Evolutionary conservation across 2,329 filamentous ascomycete genomes (phyloP).

Genomic region (Epichloe aotearoae): DNA sequence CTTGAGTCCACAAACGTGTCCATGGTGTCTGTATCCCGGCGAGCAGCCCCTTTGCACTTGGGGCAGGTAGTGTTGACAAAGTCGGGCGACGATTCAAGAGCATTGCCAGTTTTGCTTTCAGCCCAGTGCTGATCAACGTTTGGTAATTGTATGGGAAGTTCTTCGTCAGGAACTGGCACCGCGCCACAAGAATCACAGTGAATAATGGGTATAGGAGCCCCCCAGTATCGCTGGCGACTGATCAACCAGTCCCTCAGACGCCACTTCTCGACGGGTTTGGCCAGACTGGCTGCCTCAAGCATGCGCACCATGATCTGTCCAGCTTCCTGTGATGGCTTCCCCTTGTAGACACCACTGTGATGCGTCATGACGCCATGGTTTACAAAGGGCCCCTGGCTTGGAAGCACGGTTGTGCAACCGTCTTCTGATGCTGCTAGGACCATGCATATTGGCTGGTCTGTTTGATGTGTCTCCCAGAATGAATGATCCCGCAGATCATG

Average conservation of each 20-base stretch:
- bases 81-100: constrained; percentile 54
- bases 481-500: constrained; percentile 67
- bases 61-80: constrained; percentile 71
- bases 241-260: constrained; percentile 80
- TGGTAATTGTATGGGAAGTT: constrained; percentile 67
- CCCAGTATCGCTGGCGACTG: constrained; percentile 88
- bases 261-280: constrained; percentile 57
- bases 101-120: constrained; percentile 59
- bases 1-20: constrained; percentile 93
- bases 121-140: constrained; percentile 55
- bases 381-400: constrained; percentile 45
- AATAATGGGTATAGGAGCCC: constrained; percentile 79
- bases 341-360: constrained; percentile 50
- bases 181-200: constrained; percentile 67
- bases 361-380: constrained; percentile 55
- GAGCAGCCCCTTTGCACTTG: constrained; percentile 54
- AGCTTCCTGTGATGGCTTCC: constrained; percentile 49
- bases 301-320: constrained; percentile 45
- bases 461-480: constrained; percentile 65
- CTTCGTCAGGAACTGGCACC: constrained; percentile 61
- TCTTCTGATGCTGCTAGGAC: constrained; percentile 45
- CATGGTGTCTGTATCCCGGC: constrained; percentile 87
- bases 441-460: constrained; percentile 43
- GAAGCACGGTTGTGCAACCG: constrained; percentile 29
- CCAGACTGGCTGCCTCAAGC: constrained; percentile 43